Conservation (phyloP, 2,329 filamentous ascomycete species). For the Diaporthe aspalathi region DNA sequence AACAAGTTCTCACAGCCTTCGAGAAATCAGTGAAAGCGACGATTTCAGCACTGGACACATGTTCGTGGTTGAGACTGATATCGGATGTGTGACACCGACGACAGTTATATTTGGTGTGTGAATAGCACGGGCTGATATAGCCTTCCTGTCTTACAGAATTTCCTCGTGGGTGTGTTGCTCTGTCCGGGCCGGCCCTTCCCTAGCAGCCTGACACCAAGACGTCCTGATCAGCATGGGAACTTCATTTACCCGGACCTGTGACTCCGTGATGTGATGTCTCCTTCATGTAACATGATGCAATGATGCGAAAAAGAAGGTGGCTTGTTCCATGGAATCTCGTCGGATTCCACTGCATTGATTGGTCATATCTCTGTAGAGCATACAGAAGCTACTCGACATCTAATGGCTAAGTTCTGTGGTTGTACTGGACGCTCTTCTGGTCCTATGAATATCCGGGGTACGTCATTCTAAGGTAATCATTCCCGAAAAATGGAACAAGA, state of each 20-base stretch:
- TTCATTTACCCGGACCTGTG: background rate
- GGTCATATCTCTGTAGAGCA: too few relatives aligned
- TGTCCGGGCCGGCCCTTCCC: slow-evolving; percentile 12
- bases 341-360: background rate
- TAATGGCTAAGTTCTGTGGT: too few relatives aligned
- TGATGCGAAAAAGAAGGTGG: background rate
- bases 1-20: background rate
- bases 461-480: too few relatives aligned
- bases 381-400: too few relatives aligned
- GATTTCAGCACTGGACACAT: too few relatives aligned
- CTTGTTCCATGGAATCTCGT: background rate
- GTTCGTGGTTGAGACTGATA: background rate
- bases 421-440: too few relatives aligned
- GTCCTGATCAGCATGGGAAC: background rate
- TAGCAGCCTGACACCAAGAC: background rate
- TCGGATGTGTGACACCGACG: background rate
- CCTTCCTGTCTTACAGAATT: background rate
- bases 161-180: background rate
- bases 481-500: too few relatives aligned
- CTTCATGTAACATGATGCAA: background rate
- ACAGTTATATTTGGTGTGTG: slow-evolving; percentile 12
- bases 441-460: too few relatives aligned
- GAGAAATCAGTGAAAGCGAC: too few relatives aligned
- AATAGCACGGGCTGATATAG: background rate
- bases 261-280: background rate